Percentiles rank a stretch among this genome's conserved stretches.
Conservation (phyloP, 352 stramenopile genomes). For the Pythium brachiatum region DNA sequence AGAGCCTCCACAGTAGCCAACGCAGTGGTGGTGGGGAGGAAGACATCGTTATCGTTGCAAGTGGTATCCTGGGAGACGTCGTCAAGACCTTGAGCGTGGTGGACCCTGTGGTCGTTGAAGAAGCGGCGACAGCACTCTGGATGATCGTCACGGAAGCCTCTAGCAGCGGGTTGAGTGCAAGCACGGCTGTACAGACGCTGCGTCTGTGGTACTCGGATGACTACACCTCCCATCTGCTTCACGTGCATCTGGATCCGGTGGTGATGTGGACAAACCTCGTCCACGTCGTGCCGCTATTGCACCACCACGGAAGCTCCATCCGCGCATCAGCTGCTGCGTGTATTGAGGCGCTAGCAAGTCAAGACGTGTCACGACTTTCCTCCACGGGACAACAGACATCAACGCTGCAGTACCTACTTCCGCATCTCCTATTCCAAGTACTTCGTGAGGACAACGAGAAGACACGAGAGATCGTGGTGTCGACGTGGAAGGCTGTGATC, state of each 20-base stretch:
- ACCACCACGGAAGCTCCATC: constrained; percentile 48
- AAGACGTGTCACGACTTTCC: not conserved
- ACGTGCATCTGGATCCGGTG: not conserved
- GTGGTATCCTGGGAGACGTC: constrained; percentile 53
- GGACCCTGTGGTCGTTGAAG: constrained; percentile 16
- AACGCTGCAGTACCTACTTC: constrained; percentile 30
- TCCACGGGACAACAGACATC: not conserved
- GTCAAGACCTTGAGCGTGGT: constrained; percentile 30
- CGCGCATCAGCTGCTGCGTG: constrained; percentile 45
- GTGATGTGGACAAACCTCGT: constrained; percentile 16
- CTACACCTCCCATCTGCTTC: constrained; percentile 11
- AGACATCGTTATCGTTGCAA: constrained; percentile 62
- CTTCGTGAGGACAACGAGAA: constrained; percentile 40
- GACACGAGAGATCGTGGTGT: constrained; percentile 30
- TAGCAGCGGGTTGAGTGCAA: constrained; percentile 14
- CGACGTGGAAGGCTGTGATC: constrained; percentile 43
- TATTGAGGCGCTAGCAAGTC: constrained; percentile 28
- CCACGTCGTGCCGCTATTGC: constrained; percentile 44
- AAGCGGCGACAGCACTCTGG: constrained; percentile 44
- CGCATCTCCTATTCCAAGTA: constrained; percentile 65
- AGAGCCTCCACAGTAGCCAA: constrained; percentile 26
- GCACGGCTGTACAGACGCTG: constrained; percentile 19
- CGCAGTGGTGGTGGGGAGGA: constrained; percentile 38
- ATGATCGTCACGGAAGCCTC: constrained; percentile 6
- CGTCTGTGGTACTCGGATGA: constrained; percentile 13